Evolutionary conservation across 495 filamentous ascomycete species (phyloP), one percentile per base, ranked within the genome.

Genomic region (Aspergillus kassunensis): DNA sequence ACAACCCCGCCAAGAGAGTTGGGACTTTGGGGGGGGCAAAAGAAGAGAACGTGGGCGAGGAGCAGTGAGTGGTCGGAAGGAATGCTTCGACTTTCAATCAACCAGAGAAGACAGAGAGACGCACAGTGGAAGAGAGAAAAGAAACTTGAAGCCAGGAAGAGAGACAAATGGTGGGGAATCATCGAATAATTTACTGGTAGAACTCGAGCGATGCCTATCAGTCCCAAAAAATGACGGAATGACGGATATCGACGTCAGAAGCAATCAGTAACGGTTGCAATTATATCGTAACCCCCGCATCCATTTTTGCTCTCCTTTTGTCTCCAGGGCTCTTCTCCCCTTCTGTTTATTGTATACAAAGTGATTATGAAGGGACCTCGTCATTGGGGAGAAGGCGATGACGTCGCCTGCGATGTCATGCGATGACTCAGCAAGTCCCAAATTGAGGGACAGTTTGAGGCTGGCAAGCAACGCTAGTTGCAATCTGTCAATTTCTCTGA

Each of bases 341-440:
- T n/a, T 37, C 34, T 16, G 20, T 1, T n/a, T 15, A 9, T 16
- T 45, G n/a, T 30, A 18, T 24, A 19, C 41, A n/a, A 3, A 16
- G 6, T 31, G 18, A 46, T 46, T 33, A 46, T 34, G 44, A 46
- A 46, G 30, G 29, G 9, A 37, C 30, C 40, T 39, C 49, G 49
- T 52, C 49, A 41, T 52, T 24, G 35, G 44, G 13, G 2, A 6
- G n/a, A 19, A 30, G 13, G 12, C 41, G 44, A 57, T 57, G 55
- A 57, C 55, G 55, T 57, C 49, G 49, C n/a, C 9, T n/a, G 18
- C 51, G 41, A 57, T 57, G 54, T 51, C 55, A 57, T 57, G 37
- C 8, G 41, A 33, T 57, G 44, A 57, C 55, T 53, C 44, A 57
- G 44, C 55, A 35, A 12, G 12, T 10, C 18, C 43, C 25, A 4